phyloP scores from a whole-genome alignment of 1,284 basidiomycete genomes.

The Naganishia albida region DNA sequence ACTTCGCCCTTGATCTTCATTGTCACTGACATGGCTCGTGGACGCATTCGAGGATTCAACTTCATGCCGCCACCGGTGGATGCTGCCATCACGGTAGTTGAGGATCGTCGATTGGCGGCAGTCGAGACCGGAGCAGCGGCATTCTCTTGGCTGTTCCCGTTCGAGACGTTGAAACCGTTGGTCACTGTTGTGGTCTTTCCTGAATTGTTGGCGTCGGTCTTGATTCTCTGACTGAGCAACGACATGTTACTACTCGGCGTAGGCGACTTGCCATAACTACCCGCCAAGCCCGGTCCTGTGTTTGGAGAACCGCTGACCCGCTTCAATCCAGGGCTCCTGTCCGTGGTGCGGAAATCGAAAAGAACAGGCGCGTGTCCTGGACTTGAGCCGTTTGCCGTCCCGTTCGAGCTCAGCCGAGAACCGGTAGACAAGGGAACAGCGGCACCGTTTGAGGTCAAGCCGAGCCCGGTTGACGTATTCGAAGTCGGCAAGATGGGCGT shows the following conservation, averaged over 20 bases:
- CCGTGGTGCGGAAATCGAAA: constrained; percentile 35
- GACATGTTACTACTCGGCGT: constrained; percentile 28
- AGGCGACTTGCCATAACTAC: constrained; percentile 17
- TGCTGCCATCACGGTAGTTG: constrained; percentile 19
- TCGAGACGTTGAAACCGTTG: constrained; percentile 17
- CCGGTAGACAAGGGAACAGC: constrained; percentile 2
- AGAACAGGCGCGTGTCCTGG: constrained; percentile 26
- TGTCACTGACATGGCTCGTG: constrained; percentile 33
- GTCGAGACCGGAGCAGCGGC: constrained; percentile 1
- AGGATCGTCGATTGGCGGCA: constrained; percentile 16
- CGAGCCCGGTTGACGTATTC: constrained; percentile 5
- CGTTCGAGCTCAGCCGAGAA: constrained; percentile 11
- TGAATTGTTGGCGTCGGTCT: neutral
- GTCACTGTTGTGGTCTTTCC: constrained; percentile 18
- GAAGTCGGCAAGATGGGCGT: constrained; percentile 27
- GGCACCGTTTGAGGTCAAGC: neutral
- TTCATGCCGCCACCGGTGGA: constrained; percentile 22
- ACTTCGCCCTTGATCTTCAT: constrained; percentile 37
- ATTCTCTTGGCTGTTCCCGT: constrained; percentile 1
- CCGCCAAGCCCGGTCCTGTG: neutral
- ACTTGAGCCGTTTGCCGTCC: neutral
- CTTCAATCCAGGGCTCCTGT: constrained; percentile 21
- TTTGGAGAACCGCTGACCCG: constrained; percentile 10
- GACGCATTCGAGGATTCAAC: constrained; percentile 33
- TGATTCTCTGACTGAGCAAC: constrained; percentile 29